Base-by-base conservation (phyloP, 2,329 filamentous ascomycete species). In the Fusarium sp. region DNA sequence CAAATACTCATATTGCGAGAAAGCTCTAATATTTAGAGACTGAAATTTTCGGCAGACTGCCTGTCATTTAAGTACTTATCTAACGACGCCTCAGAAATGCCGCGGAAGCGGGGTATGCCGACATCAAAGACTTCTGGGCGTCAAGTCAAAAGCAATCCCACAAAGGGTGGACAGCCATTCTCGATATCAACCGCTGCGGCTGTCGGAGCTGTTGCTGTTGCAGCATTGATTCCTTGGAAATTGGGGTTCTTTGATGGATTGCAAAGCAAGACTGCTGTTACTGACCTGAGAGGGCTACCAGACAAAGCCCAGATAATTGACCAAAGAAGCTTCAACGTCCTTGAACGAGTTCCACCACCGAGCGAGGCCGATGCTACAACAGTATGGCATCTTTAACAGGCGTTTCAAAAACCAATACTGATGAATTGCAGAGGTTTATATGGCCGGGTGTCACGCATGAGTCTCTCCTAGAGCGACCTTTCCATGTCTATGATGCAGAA, bases 401-500 rank as follows among this genome's bases (percentile, higher is more conserved):
- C 0, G 3, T 1, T 1, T 2, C 0, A 2, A 1, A 2, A 7
- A 2, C 2, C 1, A 8, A 3, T 10, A 2, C 42, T 67, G 11
- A 59, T 32, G 32, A 0, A 13, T 4, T 8, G 7, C 3, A 58
- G 51, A 45, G 65, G 11, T 75, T 75, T 14, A 20, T 73, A 0
- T 74, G 72, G 72, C 72, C 72, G 4, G 70, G 64, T 2, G 68
- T 72, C 0, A 74, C 72, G 1, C 32, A 65, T 7, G 42, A 74
- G n/a, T 70, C 61, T 18, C 65, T 74, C 2, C 29, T 30, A 1
- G 58, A 48, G 20, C 67, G 62, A 48, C 72, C 72, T 8, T 74
- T 74, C 9, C 70, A 73, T 30, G 34, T 74, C 58, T 88, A 86
- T 66, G 83, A 87, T 51, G 75, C 82, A 1, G 83, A 83, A 18